These are phyloP conservation scores for Solanum tarijense DNA, from an alignment of 257 asterid species.

Conservation along the genomic window DNA sequence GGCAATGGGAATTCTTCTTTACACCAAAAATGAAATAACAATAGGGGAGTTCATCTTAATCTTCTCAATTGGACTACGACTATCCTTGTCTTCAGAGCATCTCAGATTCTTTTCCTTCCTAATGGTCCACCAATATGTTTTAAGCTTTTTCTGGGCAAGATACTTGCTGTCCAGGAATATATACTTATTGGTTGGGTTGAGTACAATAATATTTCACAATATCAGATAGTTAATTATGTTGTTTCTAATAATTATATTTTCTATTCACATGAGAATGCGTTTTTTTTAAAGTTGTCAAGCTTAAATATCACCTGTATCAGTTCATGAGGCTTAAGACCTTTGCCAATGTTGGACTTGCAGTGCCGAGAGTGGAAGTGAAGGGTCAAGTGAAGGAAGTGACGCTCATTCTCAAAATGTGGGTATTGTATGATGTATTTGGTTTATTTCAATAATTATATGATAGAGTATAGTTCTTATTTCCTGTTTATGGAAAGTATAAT, in stretches of 20 bases:
- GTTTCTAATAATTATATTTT: neutral
- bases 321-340: slow-evolving; percentile 1
- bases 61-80: neutral
- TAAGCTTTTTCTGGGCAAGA: neutral
- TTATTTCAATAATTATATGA: neutral
- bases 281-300: neutral
- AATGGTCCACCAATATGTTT: neutral
- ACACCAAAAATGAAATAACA: neutral
- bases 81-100: neutral
- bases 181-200: neutral
- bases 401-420: slow-evolving; percentile 81
- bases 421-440: neutral
- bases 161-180: neutral
- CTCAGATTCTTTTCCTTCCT: neutral
- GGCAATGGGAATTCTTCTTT: neutral
- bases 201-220: neutral
- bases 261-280: neutral
- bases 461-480: neutral
- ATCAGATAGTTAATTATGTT: neutral
- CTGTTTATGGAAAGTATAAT: neutral
- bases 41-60: neutral
- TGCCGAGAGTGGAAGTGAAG: slow-evolving; percentile 87
- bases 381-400: slow-evolving; percentile 87
- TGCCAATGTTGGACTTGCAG: slow-evolving; percentile 34
- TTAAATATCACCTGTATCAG: neutral